Evolutionary conservation across 179 eudicot genomes (phyloP).

Genomic region (Drosera spatulata): DNA sequence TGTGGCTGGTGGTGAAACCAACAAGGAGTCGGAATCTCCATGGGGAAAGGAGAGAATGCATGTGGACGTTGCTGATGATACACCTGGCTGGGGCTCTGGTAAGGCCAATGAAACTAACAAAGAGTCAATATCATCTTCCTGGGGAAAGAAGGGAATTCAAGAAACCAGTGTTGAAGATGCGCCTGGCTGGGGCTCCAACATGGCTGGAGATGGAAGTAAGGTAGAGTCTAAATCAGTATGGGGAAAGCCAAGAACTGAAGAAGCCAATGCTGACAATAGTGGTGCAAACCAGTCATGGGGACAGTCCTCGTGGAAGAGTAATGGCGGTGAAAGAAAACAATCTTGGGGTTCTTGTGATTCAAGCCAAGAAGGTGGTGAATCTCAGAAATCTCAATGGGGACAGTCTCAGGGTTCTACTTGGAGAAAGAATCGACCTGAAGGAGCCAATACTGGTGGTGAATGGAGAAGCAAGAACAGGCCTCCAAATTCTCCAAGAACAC

Average conservation of each 20-base stretch:
- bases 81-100: slow-evolving; percentile 8
- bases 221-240: slow-evolving; percentile 1
- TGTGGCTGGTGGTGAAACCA: neutral
- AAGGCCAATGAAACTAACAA: too few relatives aligned
- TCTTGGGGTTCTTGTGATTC: slow-evolving; percentile 14
- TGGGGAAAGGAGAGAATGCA: slow-evolving; percentile 9
- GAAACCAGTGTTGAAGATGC: neutral
- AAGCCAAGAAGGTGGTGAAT: slow-evolving; percentile 1
- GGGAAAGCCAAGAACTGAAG: slow-evolving; percentile 4
- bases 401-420: slow-evolving; percentile 26
- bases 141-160: neutral
- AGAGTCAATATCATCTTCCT: too few relatives aligned
- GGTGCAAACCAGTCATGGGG: slow-evolving; percentile 11
- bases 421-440: slow-evolving; percentile 28
- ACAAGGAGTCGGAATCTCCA: slow-evolving; percentile 5
- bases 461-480: slow-evolving; percentile 44
- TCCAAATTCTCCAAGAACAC: slow-evolving; percentile 21
- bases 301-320: slow-evolving; percentile 9
- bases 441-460: slow-evolving; percentile 55
- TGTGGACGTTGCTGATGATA: slow-evolving; percentile 3
- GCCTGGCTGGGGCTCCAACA: slow-evolving; percentile 5
- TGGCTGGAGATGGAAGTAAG: neutral
- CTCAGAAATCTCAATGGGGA: slow-evolving; percentile 32
- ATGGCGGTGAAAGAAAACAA: neutral
- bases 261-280: slow-evolving; percentile 1